Conservation (phyloP, 805 yeast species). For the Komagataella pseudopastoris region DNA sequence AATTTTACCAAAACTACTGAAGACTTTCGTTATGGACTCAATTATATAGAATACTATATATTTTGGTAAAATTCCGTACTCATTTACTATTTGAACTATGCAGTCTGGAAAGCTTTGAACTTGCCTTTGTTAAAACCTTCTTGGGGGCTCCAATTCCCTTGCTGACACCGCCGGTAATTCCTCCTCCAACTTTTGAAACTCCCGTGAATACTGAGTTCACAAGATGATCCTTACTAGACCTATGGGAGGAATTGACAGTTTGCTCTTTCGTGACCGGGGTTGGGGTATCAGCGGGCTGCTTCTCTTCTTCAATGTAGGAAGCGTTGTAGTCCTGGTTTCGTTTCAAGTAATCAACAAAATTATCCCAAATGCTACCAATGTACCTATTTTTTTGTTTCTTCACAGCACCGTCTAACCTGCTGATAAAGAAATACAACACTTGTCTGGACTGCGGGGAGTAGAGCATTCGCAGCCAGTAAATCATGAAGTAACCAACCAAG, state of each 20-base stretch:
- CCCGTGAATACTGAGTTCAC: neutral
- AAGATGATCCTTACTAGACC: neutral
- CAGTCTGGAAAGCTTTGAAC: neutral
- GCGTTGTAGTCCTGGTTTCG: constrained; percentile 17
- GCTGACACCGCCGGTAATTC: neutral
- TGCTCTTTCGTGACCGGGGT: neutral
- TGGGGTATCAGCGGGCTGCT: constrained; percentile 5
- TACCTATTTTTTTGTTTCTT: constrained; percentile 29
- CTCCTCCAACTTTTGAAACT: neutral
- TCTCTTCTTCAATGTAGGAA: neutral
- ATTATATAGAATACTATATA: neutral
- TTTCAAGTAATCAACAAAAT: constrained; percentile 24
- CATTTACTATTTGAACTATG: neutral
- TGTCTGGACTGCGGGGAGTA: constrained; percentile 33
- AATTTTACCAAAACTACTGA: constrained; percentile 44
- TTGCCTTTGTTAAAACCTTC: neutral
- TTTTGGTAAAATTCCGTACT: neutral
- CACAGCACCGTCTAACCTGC: constrained; percentile 28
- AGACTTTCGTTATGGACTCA: neutral
- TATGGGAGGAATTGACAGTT: neutral
- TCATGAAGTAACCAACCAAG: constrained; percentile 37
- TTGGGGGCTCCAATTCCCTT: neutral
- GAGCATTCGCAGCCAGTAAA: constrained; percentile 63
- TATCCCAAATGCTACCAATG: constrained; percentile 25
- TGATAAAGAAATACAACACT: constrained; percentile 26